Conservation (phyloP, 2,329 filamentous ascomycete genomes). For the Aspergillus caelatus region DNA sequence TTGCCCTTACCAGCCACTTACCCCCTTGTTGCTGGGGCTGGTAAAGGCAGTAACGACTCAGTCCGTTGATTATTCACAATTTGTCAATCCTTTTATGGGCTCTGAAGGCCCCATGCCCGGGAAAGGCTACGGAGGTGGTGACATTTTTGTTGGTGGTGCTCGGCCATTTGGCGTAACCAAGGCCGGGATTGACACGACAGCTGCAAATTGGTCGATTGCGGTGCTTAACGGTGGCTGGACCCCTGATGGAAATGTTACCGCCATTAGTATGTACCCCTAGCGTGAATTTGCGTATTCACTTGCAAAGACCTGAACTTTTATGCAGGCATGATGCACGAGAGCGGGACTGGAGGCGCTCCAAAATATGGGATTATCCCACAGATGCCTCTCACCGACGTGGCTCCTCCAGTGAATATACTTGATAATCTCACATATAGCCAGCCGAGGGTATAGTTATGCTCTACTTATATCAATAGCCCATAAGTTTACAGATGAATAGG, state of each 20-base stretch:
- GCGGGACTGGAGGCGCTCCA: conserved; percentile 49
- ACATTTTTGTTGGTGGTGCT: conserved; percentile 50
- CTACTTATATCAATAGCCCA: not conserved
- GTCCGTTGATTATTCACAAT: conserved; percentile 33
- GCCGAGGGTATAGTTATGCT: conserved; percentile 56
- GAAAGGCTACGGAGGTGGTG: conserved; percentile 42
- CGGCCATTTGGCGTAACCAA: conserved; percentile 49
- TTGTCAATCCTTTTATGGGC: conserved; percentile 53
- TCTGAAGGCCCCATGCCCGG: conserved; percentile 50
- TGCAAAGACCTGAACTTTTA: not conserved
- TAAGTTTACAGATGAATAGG: conserved; percentile 15
- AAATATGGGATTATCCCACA: conserved; percentile 44
- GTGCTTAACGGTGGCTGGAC: conserved; percentile 48
- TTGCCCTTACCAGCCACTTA: not conserved
- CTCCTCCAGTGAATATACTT: conserved; percentile 42
- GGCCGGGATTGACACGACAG: conserved; percentile 44
- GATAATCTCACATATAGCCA: conserved; percentile 51
- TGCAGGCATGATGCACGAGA: conserved; percentile 50
- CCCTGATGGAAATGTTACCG: conserved; percentile 54
- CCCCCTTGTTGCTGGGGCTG: conserved; percentile 5
- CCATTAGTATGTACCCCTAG: conserved; percentile 40
- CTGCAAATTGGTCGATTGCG: conserved; percentile 38
- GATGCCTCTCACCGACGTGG: conserved; percentile 41
- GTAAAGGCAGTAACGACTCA: not conserved
- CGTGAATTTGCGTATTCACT: not conserved